phyloP scores from a whole-genome alignment of 2,329 filamentous ascomycete genomes.

The Colletotrichum zoysiae region DNA sequence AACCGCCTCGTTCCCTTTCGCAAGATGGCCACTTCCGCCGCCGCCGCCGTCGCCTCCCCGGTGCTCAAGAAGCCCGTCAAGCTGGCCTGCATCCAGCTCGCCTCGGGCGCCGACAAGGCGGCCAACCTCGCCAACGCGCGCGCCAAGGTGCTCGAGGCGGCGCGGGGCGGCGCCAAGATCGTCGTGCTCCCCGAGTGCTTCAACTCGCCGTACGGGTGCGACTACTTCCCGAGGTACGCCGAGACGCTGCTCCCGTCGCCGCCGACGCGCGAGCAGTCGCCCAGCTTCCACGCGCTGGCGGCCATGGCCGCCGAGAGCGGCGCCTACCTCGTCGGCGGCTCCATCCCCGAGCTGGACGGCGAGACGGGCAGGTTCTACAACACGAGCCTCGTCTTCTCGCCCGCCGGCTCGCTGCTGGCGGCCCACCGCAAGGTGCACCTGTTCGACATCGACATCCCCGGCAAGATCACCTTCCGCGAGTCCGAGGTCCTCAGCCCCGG shows the following conservation, averaged over 20 bases:
- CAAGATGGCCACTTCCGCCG: slow-evolving; percentile 44
- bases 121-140: slow-evolving; percentile 86
- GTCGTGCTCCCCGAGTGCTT: slow-evolving; percentile 98
- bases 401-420: slow-evolving; percentile 82
- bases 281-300: slow-evolving; percentile 87
- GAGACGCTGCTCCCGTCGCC: slow-evolving; percentile 86
- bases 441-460: slow-evolving; percentile 98
- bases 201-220: slow-evolving; percentile 94
- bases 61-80: slow-evolving; percentile 83
- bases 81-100: slow-evolving; percentile 85
- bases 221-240: slow-evolving; percentile 92
- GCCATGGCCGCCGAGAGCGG: slow-evolving; percentile 82
- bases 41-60: slow-evolving; percentile 46
- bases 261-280: slow-evolving; percentile 76
- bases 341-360: slow-evolving; percentile 84
- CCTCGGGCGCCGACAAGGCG: slow-evolving; percentile 84
- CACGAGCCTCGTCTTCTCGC: slow-evolving; percentile 86
- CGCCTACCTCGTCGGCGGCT: slow-evolving; percentile 89
- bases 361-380: slow-evolving; percentile 82
- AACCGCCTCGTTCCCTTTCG: slow-evolving; percentile 34
- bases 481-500: slow-evolving; percentile 90
- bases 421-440: slow-evolving; percentile 95
- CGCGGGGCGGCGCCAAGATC: slow-evolving; percentile 80
- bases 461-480: slow-evolving; percentile 92
- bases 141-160: slow-evolving; percentile 85